Evolutionary conservation across 2,329 filamentous ascomycete genomes (phyloP), one percentile per base, ranked within the genome.

Genomic region (Neofusicoccum sp.): DNA sequence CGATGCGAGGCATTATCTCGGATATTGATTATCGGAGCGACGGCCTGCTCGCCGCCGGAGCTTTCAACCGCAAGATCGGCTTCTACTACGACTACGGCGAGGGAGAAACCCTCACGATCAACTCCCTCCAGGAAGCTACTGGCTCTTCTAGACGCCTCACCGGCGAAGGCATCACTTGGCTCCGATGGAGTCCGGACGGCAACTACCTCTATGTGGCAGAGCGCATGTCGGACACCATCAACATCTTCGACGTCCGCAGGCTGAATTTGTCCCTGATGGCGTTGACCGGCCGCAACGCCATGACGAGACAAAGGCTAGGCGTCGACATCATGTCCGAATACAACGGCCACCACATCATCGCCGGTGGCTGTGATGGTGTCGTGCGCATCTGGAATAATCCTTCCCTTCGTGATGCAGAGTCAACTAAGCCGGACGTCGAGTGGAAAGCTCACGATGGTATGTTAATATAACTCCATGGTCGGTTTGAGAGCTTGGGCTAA

Each of bases 191-290:
- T 57, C 78, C 80, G 0, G 82, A 81, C 69, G 84, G 82, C 1
- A 76, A 74, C 44, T 88, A 87, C 67, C 69, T 88, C 4, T 83
- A 84, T 64, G 78, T 86, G 16, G 81, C 78, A 0, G 85, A 87
- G 67, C 76, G 85, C 20, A 78, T 79, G 61, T 83, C 83, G 58
- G 78, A 85, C 64, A 79, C 77, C 1, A 72, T 86, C 1, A 71
- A 83, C 45, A 74, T 87, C 9, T 87, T 84, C 67, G 86, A 88
- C 66, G 79, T 86, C 28, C 78, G 86, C 14, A 79, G 80, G n/a
- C 80, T 79, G 1, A 77, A 79, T 0, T 75, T 80, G 58, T 69
- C 80, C 28, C 70, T 88, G 3, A 79, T 78, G 1, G 81, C 79
- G 70, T 73, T 86, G 48, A 64, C 56, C 0, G 78, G 78, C 0